phyloP scores from a whole-genome alignment of 768 basidiomycete species.

The Lepiota subincarnata region DNA sequence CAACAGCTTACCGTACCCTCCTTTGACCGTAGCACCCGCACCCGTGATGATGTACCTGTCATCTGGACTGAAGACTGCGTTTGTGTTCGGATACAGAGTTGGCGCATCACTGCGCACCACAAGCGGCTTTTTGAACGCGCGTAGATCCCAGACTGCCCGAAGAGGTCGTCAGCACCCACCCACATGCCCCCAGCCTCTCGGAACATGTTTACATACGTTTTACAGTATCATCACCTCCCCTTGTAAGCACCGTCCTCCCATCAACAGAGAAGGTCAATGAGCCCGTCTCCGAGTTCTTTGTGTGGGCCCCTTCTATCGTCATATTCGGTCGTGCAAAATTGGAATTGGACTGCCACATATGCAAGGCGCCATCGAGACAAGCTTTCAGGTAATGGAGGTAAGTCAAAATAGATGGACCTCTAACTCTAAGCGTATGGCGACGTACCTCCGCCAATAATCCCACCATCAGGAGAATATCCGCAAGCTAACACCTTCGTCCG shows the following conservation, averaged over 20 bases:
- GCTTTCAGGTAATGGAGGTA: constrained; percentile 39
- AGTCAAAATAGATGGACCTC: constrained; percentile 15
- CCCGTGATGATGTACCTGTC: constrained; percentile 88
- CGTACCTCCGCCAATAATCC: constrained; percentile 81
- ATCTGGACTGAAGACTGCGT: constrained; percentile 93
- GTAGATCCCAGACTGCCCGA: constrained; percentile 85
- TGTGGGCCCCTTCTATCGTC: constrained; percentile 83
- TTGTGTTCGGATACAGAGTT: constrained; percentile 88
- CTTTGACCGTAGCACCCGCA: constrained; percentile 61
- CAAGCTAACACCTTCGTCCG: constrained; percentile 89
- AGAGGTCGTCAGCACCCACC: constrained; percentile 5
- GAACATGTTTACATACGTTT: constrained; percentile 63
- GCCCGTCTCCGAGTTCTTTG: constrained; percentile 81
- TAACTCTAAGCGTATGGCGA: constrained; percentile 12
- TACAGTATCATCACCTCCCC: constrained; percentile 93
- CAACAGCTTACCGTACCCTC: constrained; percentile 64
- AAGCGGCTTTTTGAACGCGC: constrained; percentile 87
- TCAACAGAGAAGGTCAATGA: constrained; percentile 88
- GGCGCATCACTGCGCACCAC: constrained; percentile 57
- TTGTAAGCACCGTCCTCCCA: constrained; percentile 75
- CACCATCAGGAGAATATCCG: constrained; percentile 87
- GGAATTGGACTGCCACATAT: constrained; percentile 88
- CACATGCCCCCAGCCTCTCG: constrained; percentile 5
- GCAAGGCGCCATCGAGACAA: constrained; percentile 87
- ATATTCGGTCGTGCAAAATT: constrained; percentile 92